Conservation (phyloP, 2,329 filamentous ascomycete species). For the Penicillium occitanis region DNA sequence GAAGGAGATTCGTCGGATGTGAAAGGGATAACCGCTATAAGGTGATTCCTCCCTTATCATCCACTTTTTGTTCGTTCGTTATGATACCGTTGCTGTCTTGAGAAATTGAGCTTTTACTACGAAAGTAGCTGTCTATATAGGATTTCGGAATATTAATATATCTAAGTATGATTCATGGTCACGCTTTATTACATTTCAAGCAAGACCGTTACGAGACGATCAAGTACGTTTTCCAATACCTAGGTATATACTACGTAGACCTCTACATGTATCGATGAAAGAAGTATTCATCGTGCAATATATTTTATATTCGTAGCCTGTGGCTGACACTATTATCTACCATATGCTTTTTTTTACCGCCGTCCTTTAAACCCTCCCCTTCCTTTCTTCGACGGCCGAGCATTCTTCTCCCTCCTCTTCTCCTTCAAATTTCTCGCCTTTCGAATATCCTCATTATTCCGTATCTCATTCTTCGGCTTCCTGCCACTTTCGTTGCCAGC, state of each 20-base stretch:
- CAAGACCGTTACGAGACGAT: not conserved
- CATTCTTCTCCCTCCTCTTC: constrained; percentile 81
- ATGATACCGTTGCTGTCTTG: constrained; percentile 14
- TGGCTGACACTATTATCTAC: not conserved
- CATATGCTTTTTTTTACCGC: not conserved
- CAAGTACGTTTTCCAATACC: not conserved
- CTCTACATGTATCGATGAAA: not conserved
- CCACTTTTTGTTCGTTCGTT: not conserved
- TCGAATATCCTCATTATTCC: constrained; percentile 77
- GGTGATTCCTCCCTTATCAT: not conserved
- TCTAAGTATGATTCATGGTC: not conserved
- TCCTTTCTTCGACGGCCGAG: constrained; percentile 68
- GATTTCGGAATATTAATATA: not conserved
- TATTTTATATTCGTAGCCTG: constrained; percentile 4
- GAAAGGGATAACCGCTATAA: constrained; percentile 14
- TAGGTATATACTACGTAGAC: not conserved
- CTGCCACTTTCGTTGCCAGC: constrained; percentile 42
- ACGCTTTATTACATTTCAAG: not conserved
- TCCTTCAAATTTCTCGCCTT: constrained; percentile 78
- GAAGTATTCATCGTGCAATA: not conserved
- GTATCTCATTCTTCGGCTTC: constrained; percentile 75
- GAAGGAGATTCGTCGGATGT: constrained; percentile 84
- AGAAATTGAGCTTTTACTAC: not conserved
- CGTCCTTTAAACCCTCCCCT: constrained; percentile 29
- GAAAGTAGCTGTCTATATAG: not conserved